Evolutionary conservation across 2,329 filamentous ascomycete genomes (phyloP), one percentile per base, ranked within the genome.

Genomic region (Akanthomyces muscarius): DNA sequence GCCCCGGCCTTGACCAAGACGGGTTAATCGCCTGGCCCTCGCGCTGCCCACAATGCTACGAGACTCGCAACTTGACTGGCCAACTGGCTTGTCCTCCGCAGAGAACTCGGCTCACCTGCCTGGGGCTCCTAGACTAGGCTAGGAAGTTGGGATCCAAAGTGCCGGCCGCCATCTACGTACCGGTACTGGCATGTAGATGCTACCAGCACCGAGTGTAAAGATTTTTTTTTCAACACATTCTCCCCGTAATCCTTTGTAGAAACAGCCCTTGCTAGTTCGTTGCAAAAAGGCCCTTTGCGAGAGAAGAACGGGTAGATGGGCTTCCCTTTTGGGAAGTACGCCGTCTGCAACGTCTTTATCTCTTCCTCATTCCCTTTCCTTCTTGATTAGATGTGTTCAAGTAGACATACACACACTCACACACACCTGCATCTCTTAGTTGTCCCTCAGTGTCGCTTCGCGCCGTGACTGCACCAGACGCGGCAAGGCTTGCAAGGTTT

Each of bases 391-490:
- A 53, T 53, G 53, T 23, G 23, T 56, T 38, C 10, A 56, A 36
- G 23, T 18, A 18, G 36, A 55, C 14, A 38, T 3, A 38, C 33
- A 41, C 38, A 14, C 13, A 5, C 21, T 21, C 38, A 14, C 7
- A 41, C 38, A 36, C 50, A 53, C 50, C 30, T 53, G 54, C 54
- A 47, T 47, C 25, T 36, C 5, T 38, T 58, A 58, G 55, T 48
- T 3, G 18, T 36, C 56, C 23, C 10, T 38, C 25, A 52, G 36
- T 23, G 57, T 60, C 36, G 47, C 47, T 60, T 60, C 57, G 36
- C 36, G 47, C 30, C 38, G 55, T 57, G 25, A 33, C 25, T 36
- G 54, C 16, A 47, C 21, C 28, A 52, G 28, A 5, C 42, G 23
- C 42, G 28, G 52, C 36, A 3, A 42, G 18, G 38, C 13, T 16